Percentiles rank a stretch among this genome's conserved stretches.
Conservation (phyloP, 1,139 yeast species). For the Lizanozyma gosingica region DNA sequence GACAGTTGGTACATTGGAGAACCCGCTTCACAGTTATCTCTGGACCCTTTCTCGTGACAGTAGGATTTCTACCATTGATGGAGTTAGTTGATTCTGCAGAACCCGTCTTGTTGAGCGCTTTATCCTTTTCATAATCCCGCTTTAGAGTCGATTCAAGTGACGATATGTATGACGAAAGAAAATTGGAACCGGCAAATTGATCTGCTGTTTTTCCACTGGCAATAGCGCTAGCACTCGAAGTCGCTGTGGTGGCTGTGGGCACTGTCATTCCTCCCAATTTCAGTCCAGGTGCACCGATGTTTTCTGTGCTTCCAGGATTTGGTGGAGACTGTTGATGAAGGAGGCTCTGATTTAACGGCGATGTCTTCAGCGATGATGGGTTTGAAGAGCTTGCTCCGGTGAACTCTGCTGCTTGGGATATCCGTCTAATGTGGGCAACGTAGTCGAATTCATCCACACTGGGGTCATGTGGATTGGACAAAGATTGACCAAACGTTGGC, state of each 20-base stretch:
- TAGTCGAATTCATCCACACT: conserved; percentile 37
- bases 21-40: background rate
- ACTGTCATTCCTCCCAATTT: no score
- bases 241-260: no score
- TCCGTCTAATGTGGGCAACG: conserved; percentile 37
- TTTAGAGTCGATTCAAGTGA: background rate
- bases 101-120: background rate
- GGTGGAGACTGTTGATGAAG: background rate
- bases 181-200: background rate
- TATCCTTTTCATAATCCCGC: background rate
- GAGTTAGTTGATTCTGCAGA: background rate
- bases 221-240: background rate
- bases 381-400: background rate
- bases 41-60: background rate
- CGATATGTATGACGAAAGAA: background rate
- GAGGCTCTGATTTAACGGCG: background rate
- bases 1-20: conserved; percentile 41
- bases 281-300: background rate
- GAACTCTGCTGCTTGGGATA: conserved; percentile 27
- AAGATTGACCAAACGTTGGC: background rate
- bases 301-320: background rate
- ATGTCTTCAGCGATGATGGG: background rate
- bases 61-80: background rate
- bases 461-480: conserved; percentile 14
- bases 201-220: background rate